phyloP scores from a whole-genome alignment of 1,139 yeast genomes.

The Taphrina deformans region DNA sequence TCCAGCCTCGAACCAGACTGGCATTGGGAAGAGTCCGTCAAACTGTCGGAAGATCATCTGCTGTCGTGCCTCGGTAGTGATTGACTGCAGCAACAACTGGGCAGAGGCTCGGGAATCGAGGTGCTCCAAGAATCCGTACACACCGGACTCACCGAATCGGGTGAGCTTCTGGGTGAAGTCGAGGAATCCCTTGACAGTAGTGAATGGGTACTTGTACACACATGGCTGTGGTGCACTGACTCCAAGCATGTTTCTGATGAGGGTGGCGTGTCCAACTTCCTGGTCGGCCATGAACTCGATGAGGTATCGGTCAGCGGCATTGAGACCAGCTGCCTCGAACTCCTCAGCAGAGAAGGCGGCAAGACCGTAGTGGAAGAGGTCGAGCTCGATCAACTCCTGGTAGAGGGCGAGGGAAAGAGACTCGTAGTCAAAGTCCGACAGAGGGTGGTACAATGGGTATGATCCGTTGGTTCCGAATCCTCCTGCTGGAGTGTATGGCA shows the following conservation, averaged over 20 bases:
- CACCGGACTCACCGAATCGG: slow-evolving; percentile 37
- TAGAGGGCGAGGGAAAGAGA: slow-evolving; percentile 36
- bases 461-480: slow-evolving; percentile 35
- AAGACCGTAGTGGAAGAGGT: slow-evolving; percentile 37
- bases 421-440: slow-evolving; percentile 37
- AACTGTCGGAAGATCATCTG: slow-evolving; percentile 37
- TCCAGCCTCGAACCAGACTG: slow-evolving; percentile 37
- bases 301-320: slow-evolving; percentile 32
- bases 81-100: slow-evolving; percentile 35
- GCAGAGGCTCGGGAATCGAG: slow-evolving; percentile 38
- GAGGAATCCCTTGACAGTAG: slow-evolving; percentile 34
- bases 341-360: slow-evolving; percentile 35
- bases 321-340: slow-evolving; percentile 36
- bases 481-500: slow-evolving; percentile 37
- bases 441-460: slow-evolving; percentile 36
- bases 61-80: slow-evolving; percentile 38
- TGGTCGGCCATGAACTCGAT: slow-evolving; percentile 38
- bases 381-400: slow-evolving; percentile 37
- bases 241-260: slow-evolving; percentile 37
- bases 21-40: slow-evolving; percentile 37
- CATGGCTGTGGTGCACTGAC: slow-evolving; percentile 35
- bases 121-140: slow-evolving; percentile 37
- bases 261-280: slow-evolving; percentile 36
- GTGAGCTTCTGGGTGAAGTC: slow-evolving; percentile 36
- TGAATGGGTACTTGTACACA: slow-evolving; percentile 35